Conservation (phyloP, 148 eudicot genomes). For the Chenopodium suecicum region DNA sequence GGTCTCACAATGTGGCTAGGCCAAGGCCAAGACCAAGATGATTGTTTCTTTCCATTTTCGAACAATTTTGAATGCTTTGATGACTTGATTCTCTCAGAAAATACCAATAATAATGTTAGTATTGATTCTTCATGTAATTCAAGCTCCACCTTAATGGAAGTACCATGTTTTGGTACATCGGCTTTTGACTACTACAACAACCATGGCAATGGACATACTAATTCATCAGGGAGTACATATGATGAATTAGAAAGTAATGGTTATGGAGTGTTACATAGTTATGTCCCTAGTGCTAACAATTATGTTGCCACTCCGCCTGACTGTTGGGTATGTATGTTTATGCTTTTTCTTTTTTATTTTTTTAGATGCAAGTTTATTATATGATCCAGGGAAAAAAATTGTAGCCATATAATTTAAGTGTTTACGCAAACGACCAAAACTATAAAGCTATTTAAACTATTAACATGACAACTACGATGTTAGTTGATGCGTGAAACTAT, state of each 20-base stretch:
- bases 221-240: neutral
- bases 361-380: no score
- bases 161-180: neutral
- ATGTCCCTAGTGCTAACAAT: conserved; percentile 5
- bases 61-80: neutral
- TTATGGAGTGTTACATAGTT: neutral
- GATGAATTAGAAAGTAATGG: conserved; percentile 4
- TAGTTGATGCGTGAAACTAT: no score
- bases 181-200: neutral
- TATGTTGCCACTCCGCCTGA: neutral
- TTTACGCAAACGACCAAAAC: no score
- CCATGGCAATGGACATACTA: neutral
- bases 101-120: neutral
- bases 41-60: neutral
- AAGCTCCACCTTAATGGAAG: neutral
- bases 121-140: neutral
- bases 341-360: neutral
- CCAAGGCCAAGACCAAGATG: conserved; percentile 12
- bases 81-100: neutral
- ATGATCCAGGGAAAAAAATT: no score
- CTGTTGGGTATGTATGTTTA: conserved; percentile 20
- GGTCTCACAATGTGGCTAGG: conserved; percentile 17
- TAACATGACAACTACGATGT: no score
- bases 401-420: no score
- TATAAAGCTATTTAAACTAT: no score